phyloP scores from a whole-genome alignment of 2,329 filamentous ascomycete genomes.

The Pseudofabraea citricarpa region DNA sequence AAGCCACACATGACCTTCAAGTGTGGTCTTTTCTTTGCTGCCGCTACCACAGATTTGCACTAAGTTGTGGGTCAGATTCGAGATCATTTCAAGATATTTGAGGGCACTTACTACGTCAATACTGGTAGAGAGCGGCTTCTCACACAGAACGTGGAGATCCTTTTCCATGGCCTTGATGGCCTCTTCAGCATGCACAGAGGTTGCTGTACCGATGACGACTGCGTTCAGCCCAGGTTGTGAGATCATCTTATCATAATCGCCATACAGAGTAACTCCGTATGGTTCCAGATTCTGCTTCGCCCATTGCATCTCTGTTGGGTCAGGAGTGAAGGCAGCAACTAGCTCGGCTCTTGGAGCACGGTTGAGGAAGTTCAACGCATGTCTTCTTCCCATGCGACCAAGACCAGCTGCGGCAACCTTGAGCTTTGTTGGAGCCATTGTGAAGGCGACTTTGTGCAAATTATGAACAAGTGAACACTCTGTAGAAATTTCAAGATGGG shows the following conservation, averaged over 20 bases:
- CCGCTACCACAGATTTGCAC: slow-evolving; percentile 54
- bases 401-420: slow-evolving; percentile 42
- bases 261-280: slow-evolving; percentile 36
- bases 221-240: slow-evolving; percentile 32
- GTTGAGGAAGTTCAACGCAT: slow-evolving; percentile 41
- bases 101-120: slow-evolving; percentile 47
- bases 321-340: slow-evolving; percentile 42
- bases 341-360: slow-evolving; percentile 40
- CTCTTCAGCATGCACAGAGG: slow-evolving; percentile 52
- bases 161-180: slow-evolving; percentile 49
- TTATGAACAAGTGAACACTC: too few relatives aligned
- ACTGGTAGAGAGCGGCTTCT: slow-evolving; percentile 54
- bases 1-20: slow-evolving; percentile 63
- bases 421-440: slow-evolving; percentile 23
- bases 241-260: slow-evolving; percentile 40
- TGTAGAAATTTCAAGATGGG: too few relatives aligned
- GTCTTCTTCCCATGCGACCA: slow-evolving; percentile 45
- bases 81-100: neutral
- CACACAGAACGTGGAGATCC: slow-evolving; percentile 50
- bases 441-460: too few relatives aligned
- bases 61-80: slow-evolving; percentile 21
- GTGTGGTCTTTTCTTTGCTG: slow-evolving; percentile 46
- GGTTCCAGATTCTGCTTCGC: slow-evolving; percentile 36
- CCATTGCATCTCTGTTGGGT: slow-evolving; percentile 37
- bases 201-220: slow-evolving; percentile 35